Evolutionary conservation across 345 rosid genomes (phyloP).

Genomic region (Lenwebbia sp.): DNA sequence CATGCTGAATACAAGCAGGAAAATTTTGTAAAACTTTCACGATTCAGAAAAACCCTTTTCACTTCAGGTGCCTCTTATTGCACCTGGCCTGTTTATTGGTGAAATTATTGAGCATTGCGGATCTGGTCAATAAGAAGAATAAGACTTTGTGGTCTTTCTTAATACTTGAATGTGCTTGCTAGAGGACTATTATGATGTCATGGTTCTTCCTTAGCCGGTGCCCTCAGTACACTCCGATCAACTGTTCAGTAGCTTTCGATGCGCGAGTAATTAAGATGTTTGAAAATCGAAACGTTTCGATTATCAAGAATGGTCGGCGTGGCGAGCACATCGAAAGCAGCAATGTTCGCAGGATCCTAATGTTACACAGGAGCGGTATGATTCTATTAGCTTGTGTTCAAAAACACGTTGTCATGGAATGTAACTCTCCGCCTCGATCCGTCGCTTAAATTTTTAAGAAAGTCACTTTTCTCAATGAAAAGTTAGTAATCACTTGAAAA

Average conservation of each 20-base stretch:
- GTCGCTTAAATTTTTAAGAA: background rate
- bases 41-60: background rate
- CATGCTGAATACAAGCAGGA: background rate
- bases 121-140: background rate
- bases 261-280: background rate
- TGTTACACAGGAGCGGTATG: background rate
- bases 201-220: background rate
- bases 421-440: background rate
- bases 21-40: background rate
- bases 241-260: background rate
- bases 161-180: background rate
- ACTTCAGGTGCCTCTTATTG: background rate
- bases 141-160: background rate
- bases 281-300: no score
- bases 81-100: background rate
- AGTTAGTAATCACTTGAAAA: background rate
- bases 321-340: background rate
- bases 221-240: background rate
- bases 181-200: background rate
- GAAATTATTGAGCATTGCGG: background rate
- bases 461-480: background rate
- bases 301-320: background rate
- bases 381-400: background rate
- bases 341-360: background rate
- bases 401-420: background rate